A percentile compares a stretch with the other conserved stretches of the same genome.
Conservation (phyloP, 306 rosid genomes). For the Crotalaria pallida region DNA sequence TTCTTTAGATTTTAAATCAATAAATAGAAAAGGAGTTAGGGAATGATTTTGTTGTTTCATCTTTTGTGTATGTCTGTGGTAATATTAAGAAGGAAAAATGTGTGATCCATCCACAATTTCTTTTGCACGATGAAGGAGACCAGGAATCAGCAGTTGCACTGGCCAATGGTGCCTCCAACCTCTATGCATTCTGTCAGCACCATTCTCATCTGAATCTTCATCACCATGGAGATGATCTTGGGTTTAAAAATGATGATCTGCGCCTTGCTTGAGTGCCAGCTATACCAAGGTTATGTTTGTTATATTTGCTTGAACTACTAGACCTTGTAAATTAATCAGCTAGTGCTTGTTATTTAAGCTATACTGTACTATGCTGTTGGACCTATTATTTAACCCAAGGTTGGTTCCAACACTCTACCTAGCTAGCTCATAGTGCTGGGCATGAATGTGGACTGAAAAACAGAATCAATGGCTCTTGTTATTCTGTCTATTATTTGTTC, state of each 20-base stretch:
- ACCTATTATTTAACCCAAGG: not conserved
- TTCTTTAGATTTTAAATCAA: not conserved
- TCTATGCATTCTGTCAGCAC: slow-evolving; percentile 46
- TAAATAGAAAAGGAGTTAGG: not conserved
- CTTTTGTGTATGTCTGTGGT: not conserved
- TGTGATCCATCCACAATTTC: slow-evolving; percentile 60
- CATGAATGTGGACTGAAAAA: slow-evolving; percentile 15
- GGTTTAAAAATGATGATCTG: slow-evolving; percentile 31
- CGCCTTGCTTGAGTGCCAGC: slow-evolving; percentile 47
- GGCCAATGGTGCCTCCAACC: slow-evolving; percentile 58
- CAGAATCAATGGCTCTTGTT: not conserved
- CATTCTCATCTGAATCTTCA: slow-evolving; percentile 32
- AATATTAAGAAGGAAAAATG: slow-evolving; percentile 41
- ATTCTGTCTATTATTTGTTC: not conserved
- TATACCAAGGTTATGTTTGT: not conserved
- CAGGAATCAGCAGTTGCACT: slow-evolving; percentile 45
- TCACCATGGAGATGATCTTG: slow-evolving; percentile 12
- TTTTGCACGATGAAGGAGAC: slow-evolving; percentile 47
- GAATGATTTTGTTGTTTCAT: not conserved
- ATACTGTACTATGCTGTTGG: not conserved
- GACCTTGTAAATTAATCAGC: slow-evolving; percentile 4
- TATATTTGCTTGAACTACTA: not conserved
- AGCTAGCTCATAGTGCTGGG: slow-evolving; percentile 6
- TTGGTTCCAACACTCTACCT: slow-evolving; percentile 6
- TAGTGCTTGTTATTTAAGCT: slow-evolving; percentile 14